Evolutionary conservation across 257 asterid genomes (phyloP), one percentile per base, ranked within the genome.

Genomic region (Scutellaria galericulata): DNA sequence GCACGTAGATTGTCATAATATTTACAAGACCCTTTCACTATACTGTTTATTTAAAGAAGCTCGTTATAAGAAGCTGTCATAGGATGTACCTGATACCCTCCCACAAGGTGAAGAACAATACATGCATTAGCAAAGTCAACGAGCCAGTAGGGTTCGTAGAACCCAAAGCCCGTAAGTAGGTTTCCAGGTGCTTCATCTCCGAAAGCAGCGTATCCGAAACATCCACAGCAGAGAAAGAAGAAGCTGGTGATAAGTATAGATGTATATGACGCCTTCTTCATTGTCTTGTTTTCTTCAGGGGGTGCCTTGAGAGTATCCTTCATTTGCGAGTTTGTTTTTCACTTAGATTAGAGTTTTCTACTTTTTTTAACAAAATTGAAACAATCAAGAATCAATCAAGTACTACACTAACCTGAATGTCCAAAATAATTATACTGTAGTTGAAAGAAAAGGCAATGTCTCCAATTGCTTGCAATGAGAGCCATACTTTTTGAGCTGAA

Each of bases 131-230:
- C 96, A 14, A 87, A 22, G 64, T 87, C 88, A 18, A 90, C 82
- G 5, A 90, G 92, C 96, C 96, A 90, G 69, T 77, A 90, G 0
- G 96, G 96, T 56, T 90, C 92, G 5, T 84, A 87, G 81, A 90
- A 90, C 69, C 92, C 92, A 15, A 88, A 88, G 11, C 96, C 96
- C 0, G 90, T 85, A 78, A 88, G 73, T 74, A 90, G 85, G 75
- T 90, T 90, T 52, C 95, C 91, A 0, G 92, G 96, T 20, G 89
- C 79, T 48, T 82, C 69, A 46, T 71, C 41, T 8, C 95, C 96
- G 9, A 90, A 88, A 18, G 96, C 92, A 55, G 95, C 95, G 75
- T 90, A 90, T 22, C 95, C 96, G 4, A 85, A 86, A 64, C 89
- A 80, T 61, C 90, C 93, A 47, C 90, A 88, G 41, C 79, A 84